Percentiles rank a stretch among this genome's conserved stretches.
Conservation (phyloP, 768 basidiomycete genomes). For the Sarcomyxa edulis region DNA sequence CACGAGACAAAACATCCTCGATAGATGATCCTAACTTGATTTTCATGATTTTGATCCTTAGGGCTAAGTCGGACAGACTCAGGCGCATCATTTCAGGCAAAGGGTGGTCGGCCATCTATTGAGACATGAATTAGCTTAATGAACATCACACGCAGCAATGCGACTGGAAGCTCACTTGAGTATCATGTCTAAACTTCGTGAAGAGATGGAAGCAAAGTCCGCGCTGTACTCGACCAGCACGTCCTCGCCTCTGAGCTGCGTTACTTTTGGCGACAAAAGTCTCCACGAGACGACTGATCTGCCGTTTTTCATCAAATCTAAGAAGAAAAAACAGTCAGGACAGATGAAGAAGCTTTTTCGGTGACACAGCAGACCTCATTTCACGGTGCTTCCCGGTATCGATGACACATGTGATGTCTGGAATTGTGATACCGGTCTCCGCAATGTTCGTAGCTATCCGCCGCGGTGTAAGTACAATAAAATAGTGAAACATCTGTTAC, state of each 20-base stretch:
- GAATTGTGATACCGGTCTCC: conserved; percentile 98
- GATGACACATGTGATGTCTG: conserved; percentile 95
- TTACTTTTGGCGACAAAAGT: conserved; percentile 91
- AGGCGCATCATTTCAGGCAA: conserved; percentile 94
- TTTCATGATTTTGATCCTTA: conserved; percentile 93
- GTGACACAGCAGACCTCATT: conserved; percentile 56
- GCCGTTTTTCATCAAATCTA: conserved; percentile 96
- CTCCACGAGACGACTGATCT: conserved; percentile 87
- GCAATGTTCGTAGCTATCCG: conserved; percentile 94
- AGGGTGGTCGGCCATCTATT: conserved; percentile 89
- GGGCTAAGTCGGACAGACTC: conserved; percentile 85
- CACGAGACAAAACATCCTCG: conserved; percentile 83
- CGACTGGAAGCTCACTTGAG: conserved; percentile 38
- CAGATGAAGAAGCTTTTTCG: not conserved
- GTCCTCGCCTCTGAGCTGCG: conserved; percentile 82
- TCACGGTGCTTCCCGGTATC: conserved; percentile 92
- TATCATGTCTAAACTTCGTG: conserved; percentile 82
- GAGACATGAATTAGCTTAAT: not conserved
- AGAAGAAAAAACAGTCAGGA: conserved; percentile 2
- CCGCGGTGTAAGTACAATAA: conserved; percentile 4
- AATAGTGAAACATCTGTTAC: conserved; percentile 5
- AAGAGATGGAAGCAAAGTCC: conserved; percentile 96
- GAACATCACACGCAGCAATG: not conserved
- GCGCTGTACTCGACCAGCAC: conserved; percentile 85
- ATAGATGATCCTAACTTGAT: conserved; percentile 80